Evolutionary conservation across 2,329 filamentous ascomycete species (phyloP), one percentile per base, ranked within the genome.

Genomic region (Monilinia laxa): DNA sequence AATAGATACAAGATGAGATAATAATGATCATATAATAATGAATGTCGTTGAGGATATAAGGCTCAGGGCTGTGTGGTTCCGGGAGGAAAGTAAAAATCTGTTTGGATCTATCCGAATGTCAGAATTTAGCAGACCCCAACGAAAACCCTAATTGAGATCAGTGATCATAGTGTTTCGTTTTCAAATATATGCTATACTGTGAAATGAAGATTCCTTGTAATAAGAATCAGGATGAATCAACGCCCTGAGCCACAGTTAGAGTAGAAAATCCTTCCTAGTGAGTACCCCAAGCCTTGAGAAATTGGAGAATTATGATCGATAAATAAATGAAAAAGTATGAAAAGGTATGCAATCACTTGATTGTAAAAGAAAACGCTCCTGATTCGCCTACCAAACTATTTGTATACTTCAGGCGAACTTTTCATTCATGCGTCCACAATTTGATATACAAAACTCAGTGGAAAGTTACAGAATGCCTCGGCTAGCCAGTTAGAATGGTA

Each of bases 141-240:
- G 14, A 35, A 49, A 49, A 60, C 28, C 16, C 42, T n/a, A 49
- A n/a, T 49, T 14, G 18, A 10, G 3, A 31, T 25, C 28, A 38
- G 20, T 18, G 5, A 23, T 38, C 42, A 12, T 18, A 38, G 20
- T 25, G 28, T 38, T 51, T 60, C 7, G 20, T 49, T 60, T 51
- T 20, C 23, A 28, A 20, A 45, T 25, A 18, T 25, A 49, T 49
- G 18, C 57, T 7, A 31, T 49, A 31, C 4, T 47, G 40, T 49
- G 5, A 49, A n/a, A 11, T 59, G 45, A 51, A 51, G 20, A 60
- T 18, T 16, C 23, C n/a, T 60, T 60, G 28, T 51, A 60, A 60
- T 45, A 51, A 28, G 45, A 25, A 42, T 12, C 45, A 60, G 3
- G 57, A 51, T 60, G 18, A 35, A 25, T 28, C 57, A 28, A 18